A percentile compares a stretch with the other conserved stretches of the same genome.
These are phyloP conservation scores for Yamadazyma diospyri DNA, from an alignment of 1,139 yeast genomes.

Conservation along the genomic window DNA sequence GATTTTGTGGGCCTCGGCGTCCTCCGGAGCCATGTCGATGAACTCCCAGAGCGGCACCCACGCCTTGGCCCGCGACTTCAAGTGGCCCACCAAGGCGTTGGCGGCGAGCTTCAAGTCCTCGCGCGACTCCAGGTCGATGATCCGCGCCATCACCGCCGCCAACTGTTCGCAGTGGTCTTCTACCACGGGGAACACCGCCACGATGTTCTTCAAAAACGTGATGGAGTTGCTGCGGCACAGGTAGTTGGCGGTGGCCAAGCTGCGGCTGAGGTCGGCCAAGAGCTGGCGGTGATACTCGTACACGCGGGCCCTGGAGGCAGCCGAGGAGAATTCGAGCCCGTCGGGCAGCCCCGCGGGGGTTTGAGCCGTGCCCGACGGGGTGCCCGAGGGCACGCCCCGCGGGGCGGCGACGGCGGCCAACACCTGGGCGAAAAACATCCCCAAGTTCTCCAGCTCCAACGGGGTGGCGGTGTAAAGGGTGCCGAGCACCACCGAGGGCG, in stretches of 20 bases:
- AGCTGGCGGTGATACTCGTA: constrained; percentile 57
- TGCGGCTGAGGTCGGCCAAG: constrained; percentile 42
- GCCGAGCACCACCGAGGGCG: constrained; percentile 49
- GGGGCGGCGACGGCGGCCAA: constrained; percentile 45
- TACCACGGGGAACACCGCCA: constrained; percentile 65
- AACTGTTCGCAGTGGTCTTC: constrained; percentile 64
- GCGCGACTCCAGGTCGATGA: constrained; percentile 56
- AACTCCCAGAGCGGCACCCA: constrained; percentile 65
- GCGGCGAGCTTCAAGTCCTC: constrained; percentile 82
- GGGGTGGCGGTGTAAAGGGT: constrained; percentile 71
- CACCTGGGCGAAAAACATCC: constrained; percentile 64
- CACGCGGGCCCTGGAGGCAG: constrained; percentile 39
- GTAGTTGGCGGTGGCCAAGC: constrained; percentile 59
- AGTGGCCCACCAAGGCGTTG: constrained; percentile 70
- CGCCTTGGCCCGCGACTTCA: constrained; percentile 52
- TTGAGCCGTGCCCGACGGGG: constrained; percentile 20
- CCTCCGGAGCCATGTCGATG: constrained; percentile 39
- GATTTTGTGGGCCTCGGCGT: constrained; percentile 20
- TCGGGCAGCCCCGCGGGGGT: constrained; percentile 6
- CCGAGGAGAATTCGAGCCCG: constrained; percentile 18
- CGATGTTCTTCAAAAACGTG: constrained; percentile 66
- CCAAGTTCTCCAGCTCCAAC: constrained; percentile 78
- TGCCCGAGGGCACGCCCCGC: too few species aligned
- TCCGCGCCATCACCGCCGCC: constrained; percentile 43
- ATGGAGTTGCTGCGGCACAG: constrained; percentile 82